Evolutionary conservation across 73 alveolate species (phyloP), one percentile per base, ranked within the genome.

Genomic region (Paramecium biaurelia): DNA sequence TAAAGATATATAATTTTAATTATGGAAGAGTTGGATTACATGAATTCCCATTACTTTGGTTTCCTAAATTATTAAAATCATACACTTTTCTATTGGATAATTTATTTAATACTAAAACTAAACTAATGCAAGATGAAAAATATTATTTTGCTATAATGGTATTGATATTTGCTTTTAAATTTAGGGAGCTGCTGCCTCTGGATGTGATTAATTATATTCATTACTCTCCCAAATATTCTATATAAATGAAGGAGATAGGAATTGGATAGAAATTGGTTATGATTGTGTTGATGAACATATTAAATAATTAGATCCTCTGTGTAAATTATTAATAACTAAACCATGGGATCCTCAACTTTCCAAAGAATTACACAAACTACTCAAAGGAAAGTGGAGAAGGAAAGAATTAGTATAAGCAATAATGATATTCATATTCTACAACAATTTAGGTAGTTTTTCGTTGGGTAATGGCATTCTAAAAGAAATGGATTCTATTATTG

Each of bases 251-350:
- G 89, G 70, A 21, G 43, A 76, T 3, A 38, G 30, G 18, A 23
- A 76, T 2, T 79, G 90, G 90, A 41, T 79, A 21, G 56, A 79
- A 18, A 9, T 38, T n/a, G 90, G 90, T 6, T 79, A 24, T 79
- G 72, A 79, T n/a, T 30, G 42, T 14, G 63, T 79, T 0, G 43
- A 30, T 41, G 43, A 43, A 1, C 20, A 79, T 0, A 23, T 43
- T 18, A 20, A 79, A 45, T 18, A 43, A 43, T 43, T 79, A 10
- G 72, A 43, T 26, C 26, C 26, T 10, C 1, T 45, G 12, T 79
- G 70, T 41, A 79, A 79, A 43, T 6, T 41, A 1, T 45, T 79
- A 6, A 20, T 41, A 18, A 37, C 24, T 10, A 43, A 45, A 24
- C 90, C 76, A 79, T 26, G 86, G 86, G 86, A 70, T 32, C 57